Conservation (phyloP, 805 yeast species). For the Wickerhamomyces alni region DNA sequence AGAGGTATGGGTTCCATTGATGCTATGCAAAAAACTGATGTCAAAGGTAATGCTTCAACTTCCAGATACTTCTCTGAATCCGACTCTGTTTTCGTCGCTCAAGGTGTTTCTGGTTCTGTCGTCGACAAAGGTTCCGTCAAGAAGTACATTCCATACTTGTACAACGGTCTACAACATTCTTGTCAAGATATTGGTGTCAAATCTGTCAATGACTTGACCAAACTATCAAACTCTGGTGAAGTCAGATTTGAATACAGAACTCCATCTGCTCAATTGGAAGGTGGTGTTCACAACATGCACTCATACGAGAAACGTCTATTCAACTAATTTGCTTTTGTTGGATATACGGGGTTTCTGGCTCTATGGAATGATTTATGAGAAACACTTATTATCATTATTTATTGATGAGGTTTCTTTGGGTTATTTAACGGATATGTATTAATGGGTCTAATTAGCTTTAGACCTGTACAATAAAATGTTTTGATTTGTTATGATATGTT, state of each 20-base stretch:
- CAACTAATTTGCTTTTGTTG: conserved; percentile 29
- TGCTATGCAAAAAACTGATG: conserved; percentile 91
- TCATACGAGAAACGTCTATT: conserved; percentile 97
- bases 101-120: conserved; percentile 97
- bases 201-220: conserved; percentile 59
- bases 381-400: too few relatives aligned
- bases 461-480: not conserved
- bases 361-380: too few relatives aligned
- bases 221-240: conserved; percentile 54
- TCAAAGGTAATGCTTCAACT: conserved; percentile 92
- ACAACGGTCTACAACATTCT: conserved; percentile 95
- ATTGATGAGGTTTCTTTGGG: not conserved
- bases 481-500: not conserved
- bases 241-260: conserved; percentile 97
- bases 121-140: conserved; percentile 93
- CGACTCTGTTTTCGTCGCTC: conserved; percentile 94
- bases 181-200: conserved; percentile 94
- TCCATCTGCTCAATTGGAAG: conserved; percentile 97
- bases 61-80: conserved; percentile 96
- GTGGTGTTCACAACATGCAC: conserved; percentile 95
- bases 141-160: conserved; percentile 91
- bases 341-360: too few relatives aligned
- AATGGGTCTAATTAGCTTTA: too few relatives aligned
- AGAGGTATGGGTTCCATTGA: conserved; percentile 99
- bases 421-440: not conserved